A percentile compares a stretch with the other conserved stretches of the same genome.
These are phyloP conservation scores for Linanthus parryae DNA, from an alignment of 148 eudicot genomes.

Conservation along the genomic window DNA sequence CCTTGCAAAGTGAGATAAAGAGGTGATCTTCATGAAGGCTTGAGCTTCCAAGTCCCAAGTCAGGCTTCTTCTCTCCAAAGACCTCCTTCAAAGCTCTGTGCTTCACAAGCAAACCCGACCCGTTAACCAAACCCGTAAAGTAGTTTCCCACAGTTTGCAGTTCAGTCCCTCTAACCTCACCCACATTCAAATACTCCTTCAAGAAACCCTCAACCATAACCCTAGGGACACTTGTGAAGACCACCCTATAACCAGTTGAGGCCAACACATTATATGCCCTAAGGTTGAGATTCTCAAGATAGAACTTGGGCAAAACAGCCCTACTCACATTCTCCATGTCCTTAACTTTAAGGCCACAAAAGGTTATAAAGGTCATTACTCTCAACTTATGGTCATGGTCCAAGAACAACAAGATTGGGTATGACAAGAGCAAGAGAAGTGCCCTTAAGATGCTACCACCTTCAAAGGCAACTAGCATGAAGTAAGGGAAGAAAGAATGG, in stretches of 20 bases:
- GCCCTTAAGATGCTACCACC: slow-evolving; percentile 89
- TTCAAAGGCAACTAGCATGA: slow-evolving; percentile 94
- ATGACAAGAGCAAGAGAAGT: slow-evolving; percentile 51
- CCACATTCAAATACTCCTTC: slow-evolving; percentile 66
- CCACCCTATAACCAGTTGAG: slow-evolving; percentile 29
- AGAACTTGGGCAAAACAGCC: slow-evolving; percentile 87
- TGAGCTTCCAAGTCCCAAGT: slow-evolving; percentile 67
- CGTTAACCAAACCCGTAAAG: slow-evolving; percentile 45
- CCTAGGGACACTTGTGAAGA: slow-evolving; percentile 68
- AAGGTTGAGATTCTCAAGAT: slow-evolving; percentile 61
- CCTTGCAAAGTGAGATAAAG: slow-evolving; percentile 72
- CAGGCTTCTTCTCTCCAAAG: slow-evolving; percentile 52
- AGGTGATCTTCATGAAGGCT: slow-evolving; percentile 44
- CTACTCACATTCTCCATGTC: slow-evolving; percentile 53
- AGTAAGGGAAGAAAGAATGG: slow-evolving; percentile 74
- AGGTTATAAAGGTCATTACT: slow-evolving; percentile 81
- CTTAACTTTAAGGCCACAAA: slow-evolving; percentile 70
- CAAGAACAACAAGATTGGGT: slow-evolving; percentile 39
- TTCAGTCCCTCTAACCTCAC: slow-evolving; percentile 61
- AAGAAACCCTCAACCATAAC: slow-evolving; percentile 86
- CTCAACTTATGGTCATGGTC: slow-evolving; percentile 40
- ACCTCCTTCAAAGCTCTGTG: slow-evolving; percentile 49
- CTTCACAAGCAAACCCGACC: slow-evolving; percentile 44
- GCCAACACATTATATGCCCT: slow-evolving; percentile 45
- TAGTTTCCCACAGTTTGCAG: slow-evolving; percentile 42